Conservation (phyloP, 257 asterid species). For the Vinca minor region DNA sequence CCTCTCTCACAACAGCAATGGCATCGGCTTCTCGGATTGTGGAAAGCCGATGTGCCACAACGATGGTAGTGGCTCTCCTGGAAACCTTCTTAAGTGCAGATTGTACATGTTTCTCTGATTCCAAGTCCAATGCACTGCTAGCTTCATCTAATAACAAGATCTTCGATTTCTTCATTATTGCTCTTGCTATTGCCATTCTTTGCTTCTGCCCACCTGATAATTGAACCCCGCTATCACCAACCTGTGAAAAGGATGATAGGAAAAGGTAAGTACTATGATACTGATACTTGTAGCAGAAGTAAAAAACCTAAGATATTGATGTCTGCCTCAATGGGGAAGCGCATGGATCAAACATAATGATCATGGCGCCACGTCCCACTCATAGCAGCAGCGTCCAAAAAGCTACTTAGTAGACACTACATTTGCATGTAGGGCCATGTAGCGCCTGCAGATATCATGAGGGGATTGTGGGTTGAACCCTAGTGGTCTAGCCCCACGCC, state of each 20-base stretch:
- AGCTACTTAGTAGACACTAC: too few relatives aligned
- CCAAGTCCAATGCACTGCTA: slow-evolving; percentile 77
- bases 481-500: too few relatives aligned
- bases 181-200: slow-evolving; percentile 81
- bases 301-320: too few relatives aligned
- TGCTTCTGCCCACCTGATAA: slow-evolving; percentile 90
- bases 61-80: slow-evolving; percentile 54
- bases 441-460: too few relatives aligned
- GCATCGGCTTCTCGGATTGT: slow-evolving; percentile 57
- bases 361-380: too few relatives aligned
- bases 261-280: neutral
- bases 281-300: too few relatives aligned
- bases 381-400: too few relatives aligned
- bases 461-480: too few relatives aligned
- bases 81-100: slow-evolving; percentile 58
- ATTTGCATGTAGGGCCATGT: too few relatives aligned
- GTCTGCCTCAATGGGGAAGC: too few relatives aligned
- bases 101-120: slow-evolving; percentile 70
- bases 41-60: slow-evolving; percentile 79
- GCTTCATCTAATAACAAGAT: slow-evolving; percentile 71
- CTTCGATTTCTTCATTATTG: slow-evolving; percentile 56
- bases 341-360: too few relatives aligned
- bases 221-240: slow-evolving; percentile 71
- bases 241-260: slow-evolving; percentile 26
- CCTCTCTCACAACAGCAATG: slow-evolving; percentile 59